Evolutionary conservation across 2,329 filamentous ascomycete genomes (phyloP).

Genomic region (Arthroderma sp.): DNA sequence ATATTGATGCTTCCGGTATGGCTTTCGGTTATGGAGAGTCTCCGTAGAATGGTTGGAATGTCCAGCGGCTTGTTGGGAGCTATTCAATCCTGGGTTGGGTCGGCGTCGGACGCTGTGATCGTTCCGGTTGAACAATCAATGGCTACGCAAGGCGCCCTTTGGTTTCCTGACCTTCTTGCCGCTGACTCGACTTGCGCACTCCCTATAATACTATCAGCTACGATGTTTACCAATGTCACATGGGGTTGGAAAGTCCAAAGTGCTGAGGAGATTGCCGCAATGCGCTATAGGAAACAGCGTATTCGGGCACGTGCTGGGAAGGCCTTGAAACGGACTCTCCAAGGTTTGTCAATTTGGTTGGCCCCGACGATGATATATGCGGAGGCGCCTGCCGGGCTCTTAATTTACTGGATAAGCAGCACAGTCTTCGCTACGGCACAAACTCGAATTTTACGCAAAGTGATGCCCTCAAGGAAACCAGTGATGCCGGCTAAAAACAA

Average conservation of each 20-base stretch:
- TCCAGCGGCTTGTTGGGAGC: slow-evolving; percentile 28
- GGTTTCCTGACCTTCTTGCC: slow-evolving; percentile 45
- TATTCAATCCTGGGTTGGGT: slow-evolving; percentile 18
- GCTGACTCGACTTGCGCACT: slow-evolving; percentile 40
- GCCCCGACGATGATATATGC: slow-evolving; percentile 22
- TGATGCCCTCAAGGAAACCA: slow-evolving; percentile 21
- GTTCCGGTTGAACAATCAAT: slow-evolving; percentile 36
- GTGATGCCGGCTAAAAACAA: slow-evolving; percentile 13
- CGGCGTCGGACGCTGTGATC: slow-evolving; percentile 5
- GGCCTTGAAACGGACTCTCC: slow-evolving; percentile 20
- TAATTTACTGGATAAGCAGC: slow-evolving; percentile 40
- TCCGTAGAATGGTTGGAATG: slow-evolving; percentile 35
- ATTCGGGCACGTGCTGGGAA: slow-evolving; percentile 11
- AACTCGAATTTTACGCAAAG: slow-evolving; percentile 24
- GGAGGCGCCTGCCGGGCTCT: slow-evolving; percentile 31
- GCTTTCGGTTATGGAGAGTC: slow-evolving; percentile 34
- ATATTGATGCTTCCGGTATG: slow-evolving; percentile 35
- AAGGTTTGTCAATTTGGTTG: slow-evolving; percentile 27
- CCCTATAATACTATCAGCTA: slow-evolving; percentile 35
- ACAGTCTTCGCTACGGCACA: slow-evolving; percentile 30
- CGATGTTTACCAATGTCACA: slow-evolving; percentile 37
- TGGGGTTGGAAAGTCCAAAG: slow-evolving; percentile 16
- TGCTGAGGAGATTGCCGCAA: slow-evolving; percentile 6
- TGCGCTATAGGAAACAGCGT: slow-evolving; percentile 2
- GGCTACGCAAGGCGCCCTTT: slow-evolving; percentile 44